Base-by-base conservation (phyloP, 805 yeast species). In the Wickerhamiella nectarea region DNA sequence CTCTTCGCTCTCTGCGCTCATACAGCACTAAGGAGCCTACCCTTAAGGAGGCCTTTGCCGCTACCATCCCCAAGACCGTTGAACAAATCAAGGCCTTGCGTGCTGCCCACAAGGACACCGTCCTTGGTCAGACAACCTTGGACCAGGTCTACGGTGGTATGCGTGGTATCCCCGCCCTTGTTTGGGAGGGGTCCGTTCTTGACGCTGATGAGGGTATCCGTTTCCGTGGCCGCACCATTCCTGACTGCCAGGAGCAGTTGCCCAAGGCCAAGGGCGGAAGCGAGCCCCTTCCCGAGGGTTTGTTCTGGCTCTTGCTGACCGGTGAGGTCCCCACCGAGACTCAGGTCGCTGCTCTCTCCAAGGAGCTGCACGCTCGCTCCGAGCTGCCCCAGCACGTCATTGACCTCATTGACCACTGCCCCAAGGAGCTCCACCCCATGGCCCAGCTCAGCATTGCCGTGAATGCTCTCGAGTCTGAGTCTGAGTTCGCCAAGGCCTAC, bases 11-110 rank as follows among this genome's bases (percentile, higher is more conserved):
- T 12, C 24, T 40, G 12, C 43, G 43, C 33, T 15, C 52, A 35
- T 55, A 55, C 53, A 44, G 56, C 46, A 50, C 56, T 20, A 51
- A 50, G 48, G 57, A 55, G 55, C 52, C 56, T 26, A 63, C 95
- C 52, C 74, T 91, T 58, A 91, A 91, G 68, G 94, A 91, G 68
- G 79, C 94, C 63, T 87, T 91, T 62, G 93, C 86, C 46, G 94
- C 84, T 61, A 71, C 84, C 53, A 75, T 87, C 63, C 97, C 97
- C 53, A 86, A 75, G 59, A 83, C 83, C 71, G 81, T 81, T 56
- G 95, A 85, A 65, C 84, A 86, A 70, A 80, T 91, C 67, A 82
- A 80, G 70, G 62, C 78, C 57, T 78, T 89, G 65, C 86, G 89
- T 68, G 73, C 83, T 65, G 93, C 86, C 59, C 75, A 89, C 66